Evolutionary conservation across 169 alveolate genomes (phyloP), one percentile per base, ranked within the genome.

Genomic region (Toxoplasma gondii): DNA sequence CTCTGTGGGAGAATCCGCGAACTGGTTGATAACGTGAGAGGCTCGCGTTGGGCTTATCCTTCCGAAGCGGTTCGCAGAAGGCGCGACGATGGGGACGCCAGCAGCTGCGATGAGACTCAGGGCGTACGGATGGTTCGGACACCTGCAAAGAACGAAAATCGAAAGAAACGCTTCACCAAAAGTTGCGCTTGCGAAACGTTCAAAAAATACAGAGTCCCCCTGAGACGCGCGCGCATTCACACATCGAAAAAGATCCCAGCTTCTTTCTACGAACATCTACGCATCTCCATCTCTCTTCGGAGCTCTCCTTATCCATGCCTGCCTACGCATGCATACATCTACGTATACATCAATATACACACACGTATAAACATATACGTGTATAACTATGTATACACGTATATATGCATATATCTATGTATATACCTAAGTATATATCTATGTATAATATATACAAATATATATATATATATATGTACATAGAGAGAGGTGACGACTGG

Each of bases 41-140:
- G 99, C 98, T 54, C 94, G 95, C 0, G 99, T 98, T 4, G 99
- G 99, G 86, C 98, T 96, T 53, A 98, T 98, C 94, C 98, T 98
- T 22, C 98, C 98, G 88, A 98, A 98, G 81, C 97, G 93, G 95
- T 98, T 98, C 0, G 99, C 99, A n/a, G 98, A 96, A 39, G 99
- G 99, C 36, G 93, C 93, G 41, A 99, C 99, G 29, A 98, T 94
- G 0, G 99, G 99, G 31, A 96, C 93, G 5, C 95, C 95, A 41
- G 97, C 92, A 9, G 95, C 82, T 87, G 95, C 95, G 24, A 98
- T 95, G 44, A 98, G 95, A 67, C 97, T 95, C 69, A 94, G 91
- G 0, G 99, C 99, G 27, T 98, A 91, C 0, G 84, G 94, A 93
- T 98, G 96, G 67, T 94, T 91, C 22, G 99, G 99, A 87, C 97